phyloP scores from a whole-genome alignment of 805 yeast genomes.

The Nakazawaea molendinolei region DNA sequence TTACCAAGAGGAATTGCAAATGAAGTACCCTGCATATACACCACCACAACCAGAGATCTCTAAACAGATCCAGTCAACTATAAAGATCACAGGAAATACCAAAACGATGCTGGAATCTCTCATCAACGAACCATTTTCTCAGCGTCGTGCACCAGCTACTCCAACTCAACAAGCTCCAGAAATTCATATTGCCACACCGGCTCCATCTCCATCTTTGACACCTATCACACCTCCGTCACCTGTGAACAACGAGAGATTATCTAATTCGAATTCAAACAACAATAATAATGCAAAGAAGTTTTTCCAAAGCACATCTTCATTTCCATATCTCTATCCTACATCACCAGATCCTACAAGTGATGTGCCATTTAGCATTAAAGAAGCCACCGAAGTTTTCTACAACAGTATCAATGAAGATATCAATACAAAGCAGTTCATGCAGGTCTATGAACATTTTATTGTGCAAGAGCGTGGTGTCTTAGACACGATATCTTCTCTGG shows the following conservation, averaged over 20 bases:
- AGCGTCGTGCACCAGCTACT: slow-evolving; percentile 25
- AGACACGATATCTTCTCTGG: slow-evolving; percentile 17
- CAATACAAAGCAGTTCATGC: slow-evolving; percentile 64
- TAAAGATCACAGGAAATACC: neutral
- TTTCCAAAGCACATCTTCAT: slow-evolving; percentile 25
- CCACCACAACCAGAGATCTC: slow-evolving; percentile 47
- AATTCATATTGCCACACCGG: slow-evolving; percentile 79
- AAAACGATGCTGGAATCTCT: slow-evolving; percentile 11
- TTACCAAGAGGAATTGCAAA: slow-evolving; percentile 64
- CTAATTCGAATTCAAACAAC: no score
- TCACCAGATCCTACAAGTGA: no score
- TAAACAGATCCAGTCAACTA: slow-evolving; percentile 21
- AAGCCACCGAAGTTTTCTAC: slow-evolving; percentile 67
- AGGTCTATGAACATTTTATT: slow-evolving; percentile 65
- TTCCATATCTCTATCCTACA: slow-evolving; percentile 25
- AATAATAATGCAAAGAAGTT: slow-evolving; percentile 19
- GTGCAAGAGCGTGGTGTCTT: slow-evolving; percentile 58
- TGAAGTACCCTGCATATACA: slow-evolving; percentile 67
- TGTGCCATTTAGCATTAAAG: slow-evolving; percentile 70
- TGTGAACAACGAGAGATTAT: slow-evolving; percentile 22
- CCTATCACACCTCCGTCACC: slow-evolving; percentile 34
- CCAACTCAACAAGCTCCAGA: slow-evolving; percentile 22
- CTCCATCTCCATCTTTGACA: slow-evolving; percentile 71
- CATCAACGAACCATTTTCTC: slow-evolving; percentile 24
- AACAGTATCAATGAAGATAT: slow-evolving; percentile 59